These are phyloP conservation scores for Metarhizium guizhouense DNA, from an alignment of 2,329 filamentous ascomycete species.

Conservation along the genomic window DNA sequence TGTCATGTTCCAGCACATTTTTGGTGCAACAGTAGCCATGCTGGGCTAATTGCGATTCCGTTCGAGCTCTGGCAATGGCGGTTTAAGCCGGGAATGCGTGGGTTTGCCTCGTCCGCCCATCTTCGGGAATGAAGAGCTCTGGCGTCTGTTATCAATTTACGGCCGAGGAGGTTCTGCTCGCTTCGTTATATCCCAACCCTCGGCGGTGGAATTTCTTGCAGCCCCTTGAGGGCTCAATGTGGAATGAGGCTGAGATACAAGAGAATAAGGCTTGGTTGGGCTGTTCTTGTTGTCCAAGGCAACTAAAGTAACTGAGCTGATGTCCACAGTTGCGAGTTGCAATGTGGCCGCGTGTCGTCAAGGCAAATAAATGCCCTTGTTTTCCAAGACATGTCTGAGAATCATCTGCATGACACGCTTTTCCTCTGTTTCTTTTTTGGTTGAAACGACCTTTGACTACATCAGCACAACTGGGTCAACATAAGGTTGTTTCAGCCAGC, in stretches of 20 bases:
- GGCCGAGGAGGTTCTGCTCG: not conserved
- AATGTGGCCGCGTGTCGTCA: not conserved
- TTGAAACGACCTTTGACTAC: not conserved
- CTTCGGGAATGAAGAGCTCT: not conserved
- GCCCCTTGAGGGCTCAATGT: not conserved
- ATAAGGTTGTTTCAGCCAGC: not conserved
- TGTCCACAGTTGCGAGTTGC: not conserved
- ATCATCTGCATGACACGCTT: not conserved
- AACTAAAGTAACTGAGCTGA: not conserved
- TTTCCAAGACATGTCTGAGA: not conserved
- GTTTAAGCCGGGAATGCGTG: too few relatives aligned
- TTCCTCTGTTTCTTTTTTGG: not conserved
- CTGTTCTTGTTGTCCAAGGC: not conserved
- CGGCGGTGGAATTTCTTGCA: not conserved
- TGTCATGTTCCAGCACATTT: not conserved
- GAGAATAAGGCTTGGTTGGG: not conserved
- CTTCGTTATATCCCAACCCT: not conserved
- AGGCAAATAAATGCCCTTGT: not conserved
- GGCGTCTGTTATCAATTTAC: not conserved
- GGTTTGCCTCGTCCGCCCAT: not conserved
- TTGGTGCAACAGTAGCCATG: not conserved
- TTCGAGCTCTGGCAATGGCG: not conserved
- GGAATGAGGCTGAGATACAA: not conserved
- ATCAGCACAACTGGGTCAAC: not conserved
- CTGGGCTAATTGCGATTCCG: not conserved